Conservation (phyloP, 1,284 basidiomycete genomes). For the Boletus semigastroideus region DNA sequence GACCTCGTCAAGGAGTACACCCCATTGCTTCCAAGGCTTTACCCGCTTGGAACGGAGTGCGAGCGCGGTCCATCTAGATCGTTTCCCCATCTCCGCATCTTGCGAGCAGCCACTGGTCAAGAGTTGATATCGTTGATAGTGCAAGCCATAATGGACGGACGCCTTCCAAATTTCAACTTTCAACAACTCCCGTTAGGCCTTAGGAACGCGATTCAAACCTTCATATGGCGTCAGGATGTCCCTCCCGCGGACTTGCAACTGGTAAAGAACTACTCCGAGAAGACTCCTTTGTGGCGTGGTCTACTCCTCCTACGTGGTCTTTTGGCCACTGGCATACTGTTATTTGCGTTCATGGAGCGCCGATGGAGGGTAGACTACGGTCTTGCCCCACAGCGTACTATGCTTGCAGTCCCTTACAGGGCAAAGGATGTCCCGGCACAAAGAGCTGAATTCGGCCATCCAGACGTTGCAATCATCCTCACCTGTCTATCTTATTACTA, state of each 20-base stretch:
- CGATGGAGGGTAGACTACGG: no score
- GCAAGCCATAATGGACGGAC: conserved; percentile 28
- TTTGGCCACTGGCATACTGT: no score
- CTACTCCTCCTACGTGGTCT: no score
- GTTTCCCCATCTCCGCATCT: neutral
- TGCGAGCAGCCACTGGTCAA: neutral
- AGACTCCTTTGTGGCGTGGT: neutral
- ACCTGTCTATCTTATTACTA: no score
- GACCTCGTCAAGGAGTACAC: neutral
- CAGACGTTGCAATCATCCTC: no score
- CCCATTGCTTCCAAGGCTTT: neutral
- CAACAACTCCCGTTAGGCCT: conserved; percentile 14
- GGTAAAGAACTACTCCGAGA: neutral
- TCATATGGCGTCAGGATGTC: conserved; percentile 17
- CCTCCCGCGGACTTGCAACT: neutral
- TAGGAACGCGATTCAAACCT: conserved; percentile 20
- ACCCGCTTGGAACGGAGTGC: neutral
- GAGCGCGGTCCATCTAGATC: neutral
- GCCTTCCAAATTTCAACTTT: conserved; percentile 21
- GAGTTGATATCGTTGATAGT: conserved; percentile 15
- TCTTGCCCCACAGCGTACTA: no score
- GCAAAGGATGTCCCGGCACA: no score
- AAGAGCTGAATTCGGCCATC: no score
- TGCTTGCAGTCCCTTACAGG: no score
- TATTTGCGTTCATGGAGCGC: no score